Evolutionary conservation across 2,329 filamentous ascomycete genomes (phyloP).

Genomic region (Claviceps fusiformis): DNA sequence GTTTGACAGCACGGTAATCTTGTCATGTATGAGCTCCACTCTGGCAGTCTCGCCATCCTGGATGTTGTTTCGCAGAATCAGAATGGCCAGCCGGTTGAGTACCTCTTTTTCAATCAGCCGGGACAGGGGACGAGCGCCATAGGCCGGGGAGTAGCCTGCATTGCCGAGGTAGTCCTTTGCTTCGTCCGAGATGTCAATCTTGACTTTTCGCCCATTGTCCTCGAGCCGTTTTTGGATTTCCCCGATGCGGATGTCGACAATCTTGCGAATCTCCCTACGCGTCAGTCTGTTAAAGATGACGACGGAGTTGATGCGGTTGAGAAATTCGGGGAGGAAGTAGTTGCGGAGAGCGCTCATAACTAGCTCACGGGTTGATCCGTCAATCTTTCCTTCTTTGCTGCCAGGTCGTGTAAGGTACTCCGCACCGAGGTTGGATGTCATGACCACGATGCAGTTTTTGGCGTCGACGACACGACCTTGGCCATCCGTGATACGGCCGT

Average conservation of each 20-base stretch:
- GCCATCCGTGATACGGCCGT: constrained; percentile 94
- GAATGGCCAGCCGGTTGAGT: constrained; percentile 79
- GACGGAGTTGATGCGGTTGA: constrained; percentile 90
- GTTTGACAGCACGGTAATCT: constrained; percentile 71
- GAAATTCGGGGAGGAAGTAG: constrained; percentile 96
- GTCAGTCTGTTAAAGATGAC: constrained; percentile 98
- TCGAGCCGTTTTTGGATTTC: constrained; percentile 90
- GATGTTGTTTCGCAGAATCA: constrained; percentile 76
- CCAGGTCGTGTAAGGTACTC: constrained; percentile 79
- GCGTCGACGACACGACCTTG: constrained; percentile 92
- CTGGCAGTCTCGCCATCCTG: constrained; percentile 72
- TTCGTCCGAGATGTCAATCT: constrained; percentile 67
- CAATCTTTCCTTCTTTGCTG: constrained; percentile 69
- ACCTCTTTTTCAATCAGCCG: constrained; percentile 95
- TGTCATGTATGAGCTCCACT: constrained; percentile 66
- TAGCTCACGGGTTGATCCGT: constrained; percentile 70
- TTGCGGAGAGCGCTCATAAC: constrained; percentile 84
- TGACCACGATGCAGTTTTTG: constrained; percentile 96
- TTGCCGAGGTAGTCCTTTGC: constrained; percentile 88
- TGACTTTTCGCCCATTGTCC: constrained; percentile 72
- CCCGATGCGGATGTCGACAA: constrained; percentile 75
- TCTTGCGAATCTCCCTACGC: constrained; percentile 78
- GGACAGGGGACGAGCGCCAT: constrained; percentile 78
- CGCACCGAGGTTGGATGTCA: constrained; percentile 95
- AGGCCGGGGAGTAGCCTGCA: constrained; percentile 87